These are phyloP conservation scores for Aureobasidium sp. DNA, from an alignment of 2,329 filamentous ascomycete species.

Conservation along the genomic window DNA sequence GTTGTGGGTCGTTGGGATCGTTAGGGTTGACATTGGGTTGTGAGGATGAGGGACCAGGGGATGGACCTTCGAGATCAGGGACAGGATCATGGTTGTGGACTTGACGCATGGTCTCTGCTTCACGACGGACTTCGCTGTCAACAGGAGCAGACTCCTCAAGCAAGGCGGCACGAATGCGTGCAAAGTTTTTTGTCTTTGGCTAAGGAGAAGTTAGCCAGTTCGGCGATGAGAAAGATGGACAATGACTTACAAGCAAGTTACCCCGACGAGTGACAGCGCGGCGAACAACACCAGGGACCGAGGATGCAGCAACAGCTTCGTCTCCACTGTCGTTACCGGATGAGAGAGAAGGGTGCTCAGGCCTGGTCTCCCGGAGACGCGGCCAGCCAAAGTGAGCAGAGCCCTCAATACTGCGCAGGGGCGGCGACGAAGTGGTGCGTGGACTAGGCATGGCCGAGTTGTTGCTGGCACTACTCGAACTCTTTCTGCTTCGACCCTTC, in stretches of 20 bases:
- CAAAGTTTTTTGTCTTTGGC: slow-evolving; percentile 96
- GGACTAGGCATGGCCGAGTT: slow-evolving; percentile 59
- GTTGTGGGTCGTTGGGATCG: slow-evolving; percentile 49
- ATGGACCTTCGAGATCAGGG: slow-evolving; percentile 35
- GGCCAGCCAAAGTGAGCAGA: slow-evolving; percentile 28
- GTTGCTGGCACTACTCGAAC: slow-evolving; percentile 51
- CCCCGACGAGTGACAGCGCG: slow-evolving; percentile 77
- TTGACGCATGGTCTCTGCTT: slow-evolving; percentile 92
- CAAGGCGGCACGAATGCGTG: slow-evolving; percentile 80
- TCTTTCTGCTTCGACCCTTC: slow-evolving; percentile 49
- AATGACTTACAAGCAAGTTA: slow-evolving; percentile 66
- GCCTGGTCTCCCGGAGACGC: slow-evolving; percentile 66
- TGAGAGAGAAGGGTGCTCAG: slow-evolving; percentile 76
- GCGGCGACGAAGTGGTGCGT: slow-evolving; percentile 70
- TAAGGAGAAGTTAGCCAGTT: slow-evolving; percentile 29
- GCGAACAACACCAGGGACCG: slow-evolving; percentile 66
- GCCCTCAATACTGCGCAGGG: slow-evolving; percentile 46
- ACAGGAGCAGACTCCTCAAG: slow-evolving; percentile 80
- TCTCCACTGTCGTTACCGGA: slow-evolving; percentile 74
- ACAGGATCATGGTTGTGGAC: slow-evolving; percentile 76
- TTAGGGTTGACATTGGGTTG: slow-evolving; percentile 58
- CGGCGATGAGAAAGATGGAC: background rate
- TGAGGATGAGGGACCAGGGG: slow-evolving; percentile 29
- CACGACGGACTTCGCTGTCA: slow-evolving; percentile 79
- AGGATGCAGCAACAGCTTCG: slow-evolving; percentile 41